Conservation (phyloP, 1,139 yeast genomes). For the Eremothecium gossypii region DNA sequence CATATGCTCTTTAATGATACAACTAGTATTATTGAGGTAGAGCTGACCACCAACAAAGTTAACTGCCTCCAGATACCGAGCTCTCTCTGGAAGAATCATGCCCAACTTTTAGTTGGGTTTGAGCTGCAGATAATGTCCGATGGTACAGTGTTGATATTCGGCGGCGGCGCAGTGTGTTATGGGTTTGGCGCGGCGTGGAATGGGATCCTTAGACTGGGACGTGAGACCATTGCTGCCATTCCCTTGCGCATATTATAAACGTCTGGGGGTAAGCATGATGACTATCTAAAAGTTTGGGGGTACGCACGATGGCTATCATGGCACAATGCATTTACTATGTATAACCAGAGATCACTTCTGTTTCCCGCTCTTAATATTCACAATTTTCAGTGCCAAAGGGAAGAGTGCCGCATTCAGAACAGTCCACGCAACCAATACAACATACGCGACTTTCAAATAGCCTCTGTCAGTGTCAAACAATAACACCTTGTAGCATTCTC, state of each 20-base stretch:
- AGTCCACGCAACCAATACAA: conserved; percentile 51
- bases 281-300: too few relatives aligned
- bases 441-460: conserved; percentile 48
- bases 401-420: conserved; percentile 38
- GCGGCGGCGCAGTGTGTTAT: conserved; percentile 81
- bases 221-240: too few relatives aligned
- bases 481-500: conserved; percentile 47
- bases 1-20: background rate
- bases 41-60: background rate
- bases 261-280: too few relatives aligned
- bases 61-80: background rate
- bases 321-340: too few relatives aligned
- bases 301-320: too few relatives aligned
- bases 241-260: too few relatives aligned
- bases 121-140: conserved; percentile 1
- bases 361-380: conserved; percentile 27
- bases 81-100: background rate
- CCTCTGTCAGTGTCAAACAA: conserved; percentile 50
- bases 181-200: conserved; percentile 73
- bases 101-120: background rate
- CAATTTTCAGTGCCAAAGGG: conserved; percentile 37
- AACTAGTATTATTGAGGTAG: background rate
- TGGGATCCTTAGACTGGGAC: conserved; percentile 10
- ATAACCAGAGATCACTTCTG: background rate
- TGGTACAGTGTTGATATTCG: conserved; percentile 34